A percentile compares a stretch with the other conserved stretches of the same genome.
phyloP scores from a whole-genome alignment of 352 stramenopile genomes.

The Globisporangium solare region DNA sequence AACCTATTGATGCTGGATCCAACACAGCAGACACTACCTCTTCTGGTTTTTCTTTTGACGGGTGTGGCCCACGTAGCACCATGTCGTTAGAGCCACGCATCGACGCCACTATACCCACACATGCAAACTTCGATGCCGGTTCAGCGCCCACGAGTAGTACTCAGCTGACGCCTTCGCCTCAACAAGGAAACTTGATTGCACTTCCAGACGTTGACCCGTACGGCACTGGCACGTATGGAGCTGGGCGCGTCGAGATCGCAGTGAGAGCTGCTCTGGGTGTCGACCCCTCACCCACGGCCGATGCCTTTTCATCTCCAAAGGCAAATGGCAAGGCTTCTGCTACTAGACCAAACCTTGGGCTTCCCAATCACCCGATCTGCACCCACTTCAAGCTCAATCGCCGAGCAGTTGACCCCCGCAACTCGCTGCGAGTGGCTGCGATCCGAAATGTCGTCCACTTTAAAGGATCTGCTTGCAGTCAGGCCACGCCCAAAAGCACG shows the following conservation, averaged over 20 bases:
- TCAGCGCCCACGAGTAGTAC: not conserved
- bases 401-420: not conserved
- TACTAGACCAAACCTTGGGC: slow-evolving; percentile 6
- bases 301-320: slow-evolving; percentile 6
- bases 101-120: not conserved
- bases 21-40: too few relatives aligned
- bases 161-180: not conserved
- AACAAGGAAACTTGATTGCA: slow-evolving; percentile 34
- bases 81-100: not conserved
- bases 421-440: not conserved
- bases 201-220: slow-evolving; percentile 52
- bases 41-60: not conserved
- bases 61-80: not conserved
- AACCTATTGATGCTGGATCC: not conserved
- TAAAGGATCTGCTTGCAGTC: not conserved
- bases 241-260: slow-evolving; percentile 47
- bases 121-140: slow-evolving; percentile 5
- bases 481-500: not conserved
- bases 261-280: slow-evolving; percentile 33
- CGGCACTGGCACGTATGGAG: slow-evolving; percentile 40
- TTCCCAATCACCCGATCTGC: slow-evolving; percentile 10
- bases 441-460: not conserved
- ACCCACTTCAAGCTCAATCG: slow-evolving; percentile 2
- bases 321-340: not conserved
- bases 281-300: slow-evolving; percentile 12